These are phyloP conservation scores for Lolium rigidum DNA, from an alignment of 176 grass and related monocot genomes.

Conservation along the genomic window DNA sequence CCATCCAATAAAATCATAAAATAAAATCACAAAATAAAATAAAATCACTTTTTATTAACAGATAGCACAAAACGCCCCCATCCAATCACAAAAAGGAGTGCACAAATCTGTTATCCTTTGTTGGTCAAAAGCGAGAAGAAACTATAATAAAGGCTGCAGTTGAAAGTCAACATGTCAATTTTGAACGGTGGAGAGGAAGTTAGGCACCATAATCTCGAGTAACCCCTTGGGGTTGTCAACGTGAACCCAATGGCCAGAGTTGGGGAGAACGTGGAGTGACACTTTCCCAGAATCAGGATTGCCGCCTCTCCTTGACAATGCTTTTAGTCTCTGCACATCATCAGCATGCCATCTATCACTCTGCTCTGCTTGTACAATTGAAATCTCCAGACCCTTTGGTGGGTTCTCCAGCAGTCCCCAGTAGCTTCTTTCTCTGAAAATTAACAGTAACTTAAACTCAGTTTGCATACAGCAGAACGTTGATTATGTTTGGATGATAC, in stretches of 20 bases:
- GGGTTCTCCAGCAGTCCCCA: conserved; percentile 79
- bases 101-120: neutral
- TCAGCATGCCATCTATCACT: conserved; percentile 87
- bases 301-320: conserved; percentile 52
- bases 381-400: conserved; percentile 80
- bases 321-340: conserved; percentile 72
- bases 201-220: conserved; percentile 77
- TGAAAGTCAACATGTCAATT: conserved; percentile 14
- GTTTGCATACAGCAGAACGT: neutral
- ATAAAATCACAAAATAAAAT: too few species aligned
- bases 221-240: conserved; percentile 94
- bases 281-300: conserved; percentile 61
- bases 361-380: conserved; percentile 76
- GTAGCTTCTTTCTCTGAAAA: conserved; percentile 72
- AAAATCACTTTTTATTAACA: conserved; percentile 13
- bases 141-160: conserved; percentile 1
- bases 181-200: conserved; percentile 55
- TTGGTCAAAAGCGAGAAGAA: neutral
- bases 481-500: neutral
- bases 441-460: conserved; percentile 3
- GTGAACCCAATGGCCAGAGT: conserved; percentile 95
- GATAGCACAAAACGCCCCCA: neutral
- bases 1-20: too few species aligned
- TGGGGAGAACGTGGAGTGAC: conserved; percentile 74
- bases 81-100: neutral